These are phyloP conservation scores for Ajuga chamaepitys DNA, from an alignment of 257 asterid species.

Conservation along the genomic window DNA sequence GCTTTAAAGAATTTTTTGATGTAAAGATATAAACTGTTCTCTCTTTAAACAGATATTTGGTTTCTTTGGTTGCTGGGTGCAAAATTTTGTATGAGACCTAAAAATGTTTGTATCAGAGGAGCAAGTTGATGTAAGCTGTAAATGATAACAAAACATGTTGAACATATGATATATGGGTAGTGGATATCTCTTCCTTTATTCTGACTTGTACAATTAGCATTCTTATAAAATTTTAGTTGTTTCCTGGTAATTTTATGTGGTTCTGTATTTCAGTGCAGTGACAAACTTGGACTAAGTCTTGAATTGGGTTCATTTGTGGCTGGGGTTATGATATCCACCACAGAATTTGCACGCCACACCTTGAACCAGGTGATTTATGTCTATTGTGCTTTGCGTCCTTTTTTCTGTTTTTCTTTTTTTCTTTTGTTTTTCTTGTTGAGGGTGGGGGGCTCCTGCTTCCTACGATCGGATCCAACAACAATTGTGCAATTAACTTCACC, in stretches of 20 bases:
- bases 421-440: no score
- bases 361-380: slow-evolving; percentile 57
- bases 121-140: no score
- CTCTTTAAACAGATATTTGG: background rate
- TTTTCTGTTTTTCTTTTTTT: no score
- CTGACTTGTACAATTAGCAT: background rate
- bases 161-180: background rate
- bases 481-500: background rate
- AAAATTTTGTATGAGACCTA: background rate
- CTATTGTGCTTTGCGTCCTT: no score
- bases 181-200: background rate
- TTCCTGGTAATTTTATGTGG: slow-evolving; percentile 7
- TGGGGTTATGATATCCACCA: slow-evolving; percentile 91
- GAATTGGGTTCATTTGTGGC: slow-evolving; percentile 92
- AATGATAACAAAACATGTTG: background rate
- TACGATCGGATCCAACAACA: background rate
- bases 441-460: no score
- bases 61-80: background rate
- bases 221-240: background rate
- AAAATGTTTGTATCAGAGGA: background rate
- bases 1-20: background rate
- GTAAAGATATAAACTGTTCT: background rate
- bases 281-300: slow-evolving; percentile 91
- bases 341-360: slow-evolving; percentile 81
- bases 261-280: slow-evolving; percentile 80